Conservation (phyloP, 805 yeast genomes). For the Myxozyma vanderwaltii region DNA sequence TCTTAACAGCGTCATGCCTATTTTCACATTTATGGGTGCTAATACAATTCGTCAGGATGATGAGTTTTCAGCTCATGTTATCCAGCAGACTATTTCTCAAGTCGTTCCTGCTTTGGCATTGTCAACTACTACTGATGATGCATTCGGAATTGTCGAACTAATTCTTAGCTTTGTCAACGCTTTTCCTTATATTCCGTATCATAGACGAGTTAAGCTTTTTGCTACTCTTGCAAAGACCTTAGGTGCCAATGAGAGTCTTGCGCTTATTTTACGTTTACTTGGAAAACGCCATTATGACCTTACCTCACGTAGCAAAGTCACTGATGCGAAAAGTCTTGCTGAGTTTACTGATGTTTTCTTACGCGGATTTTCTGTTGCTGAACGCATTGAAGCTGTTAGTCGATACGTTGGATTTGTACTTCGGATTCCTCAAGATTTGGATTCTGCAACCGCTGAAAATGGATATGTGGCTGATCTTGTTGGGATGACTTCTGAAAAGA, state of each 20-base stretch:
- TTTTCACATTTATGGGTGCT: constrained; percentile 98
- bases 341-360: constrained; percentile 75
- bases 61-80: constrained; percentile 88
- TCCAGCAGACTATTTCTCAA: constrained; percentile 84
- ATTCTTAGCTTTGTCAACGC: constrained; percentile 91
- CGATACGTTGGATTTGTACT: constrained; percentile 57
- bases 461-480: constrained; percentile 18
- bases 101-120: constrained; percentile 88
- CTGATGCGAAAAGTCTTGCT: constrained; percentile 66
- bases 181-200: constrained; percentile 92
- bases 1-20: constrained; percentile 98
- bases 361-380: constrained; percentile 65
- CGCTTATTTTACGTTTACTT: constrained; percentile 71
- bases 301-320: constrained; percentile 55
- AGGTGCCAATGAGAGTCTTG: constrained; percentile 66
- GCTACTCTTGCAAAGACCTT: constrained; percentile 77
- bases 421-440: constrained; percentile 22
- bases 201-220: constrained; percentile 85
- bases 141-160: constrained; percentile 46
- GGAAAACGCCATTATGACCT: constrained; percentile 74
- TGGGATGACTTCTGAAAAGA: constrained; percentile 24
- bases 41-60: constrained; percentile 96
- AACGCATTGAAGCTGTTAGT: constrained; percentile 61
- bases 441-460: not conserved
- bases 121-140: constrained; percentile 34